phyloP scores from a whole-genome alignment of 257 asterid genomes.

The Fraxinus quadrangulata region DNA sequence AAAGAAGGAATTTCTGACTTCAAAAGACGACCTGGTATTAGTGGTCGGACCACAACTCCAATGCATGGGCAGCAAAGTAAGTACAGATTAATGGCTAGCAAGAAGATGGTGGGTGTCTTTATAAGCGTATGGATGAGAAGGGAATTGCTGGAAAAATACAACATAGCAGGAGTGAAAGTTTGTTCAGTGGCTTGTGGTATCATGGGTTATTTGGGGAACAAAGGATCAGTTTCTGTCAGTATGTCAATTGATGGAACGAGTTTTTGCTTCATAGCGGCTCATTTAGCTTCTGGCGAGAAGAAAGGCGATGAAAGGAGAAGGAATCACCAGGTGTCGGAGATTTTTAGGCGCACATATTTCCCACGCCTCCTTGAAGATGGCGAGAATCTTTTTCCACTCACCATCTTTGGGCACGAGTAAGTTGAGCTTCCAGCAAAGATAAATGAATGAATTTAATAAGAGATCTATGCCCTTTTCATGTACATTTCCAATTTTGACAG shows the following conservation, averaged over 20 bases:
- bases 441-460: not conserved
- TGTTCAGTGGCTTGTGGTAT: conserved; percentile 92
- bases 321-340: conserved; percentile 78
- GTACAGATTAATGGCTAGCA: conserved; percentile 78
- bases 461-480: not conserved
- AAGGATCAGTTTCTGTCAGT: conserved; percentile 85
- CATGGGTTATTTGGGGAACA: conserved; percentile 92
- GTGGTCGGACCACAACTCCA: conserved; percentile 24
- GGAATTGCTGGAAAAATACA: conserved; percentile 53
- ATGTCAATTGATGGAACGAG: conserved; percentile 73
- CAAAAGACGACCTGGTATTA: conserved; percentile 13
- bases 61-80: conserved; percentile 31
- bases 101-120: conserved; percentile 94
- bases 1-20: conserved; percentile 26
- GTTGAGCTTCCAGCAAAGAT: conserved; percentile 36
- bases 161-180: conserved; percentile 59
- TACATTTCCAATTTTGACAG: not conserved
- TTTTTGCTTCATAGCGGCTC: conserved; percentile 90
- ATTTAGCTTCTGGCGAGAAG: conserved; percentile 95
- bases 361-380: conserved; percentile 53
- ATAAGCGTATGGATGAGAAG: conserved; percentile 86
- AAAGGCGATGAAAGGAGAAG: conserved; percentile 88
- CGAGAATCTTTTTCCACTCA: conserved; percentile 50
- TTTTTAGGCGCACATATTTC: conserved; percentile 75
- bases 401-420: conserved; percentile 92